Evolutionary conservation across 805 yeast species (phyloP), one percentile per base, ranked within the genome.

Genomic region (Kodamaea lidongshanica): DNA sequence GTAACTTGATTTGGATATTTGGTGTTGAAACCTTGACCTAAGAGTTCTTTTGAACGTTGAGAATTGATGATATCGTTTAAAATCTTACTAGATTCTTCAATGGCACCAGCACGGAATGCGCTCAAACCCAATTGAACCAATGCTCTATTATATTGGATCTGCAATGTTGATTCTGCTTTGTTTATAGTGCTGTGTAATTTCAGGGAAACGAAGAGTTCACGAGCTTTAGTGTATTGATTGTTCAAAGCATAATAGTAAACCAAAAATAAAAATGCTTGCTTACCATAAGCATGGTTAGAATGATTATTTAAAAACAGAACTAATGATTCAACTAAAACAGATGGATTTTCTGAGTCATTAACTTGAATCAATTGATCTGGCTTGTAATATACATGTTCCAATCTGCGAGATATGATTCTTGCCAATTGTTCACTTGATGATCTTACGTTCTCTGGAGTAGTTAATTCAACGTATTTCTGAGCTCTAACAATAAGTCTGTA

Each of bases 61-160:
- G 94, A 78, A 33, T 86, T 79, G 40, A 89, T 85, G 49, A 92
- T 74, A 61, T 92, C 98, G 50, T 78, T 82, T 44, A 92, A 70
- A 30, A 80, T 71, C 65, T 84, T 92, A 59, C 85, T 94, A 35
- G 92, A 70, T 54, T 92, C 97, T 46, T 70, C 73, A 48, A 88
- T 76, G 44, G 82, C 70, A 13, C 97, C 96, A 30, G 74, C 61
- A 57, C 95, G 78, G 79, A 92, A 92, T 10, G 98, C 97, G 56
- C 94, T 78, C 44, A 92, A 72, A 37, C 98, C 99, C 41, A 94
- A 73, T 63, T 92, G 98, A 40, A 86, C 96, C 40, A 92, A 72
- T 11, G 95, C 87, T 58, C 99, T 75, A 72, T 92, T 92, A 72
- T 86, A 92, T 46, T 86, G 70, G 33, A 92, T 87, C 70, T 92